Evolutionary conservation across 2,329 filamentous ascomycete species (phyloP).

Genomic region (Colletotrichum costaricense): DNA sequence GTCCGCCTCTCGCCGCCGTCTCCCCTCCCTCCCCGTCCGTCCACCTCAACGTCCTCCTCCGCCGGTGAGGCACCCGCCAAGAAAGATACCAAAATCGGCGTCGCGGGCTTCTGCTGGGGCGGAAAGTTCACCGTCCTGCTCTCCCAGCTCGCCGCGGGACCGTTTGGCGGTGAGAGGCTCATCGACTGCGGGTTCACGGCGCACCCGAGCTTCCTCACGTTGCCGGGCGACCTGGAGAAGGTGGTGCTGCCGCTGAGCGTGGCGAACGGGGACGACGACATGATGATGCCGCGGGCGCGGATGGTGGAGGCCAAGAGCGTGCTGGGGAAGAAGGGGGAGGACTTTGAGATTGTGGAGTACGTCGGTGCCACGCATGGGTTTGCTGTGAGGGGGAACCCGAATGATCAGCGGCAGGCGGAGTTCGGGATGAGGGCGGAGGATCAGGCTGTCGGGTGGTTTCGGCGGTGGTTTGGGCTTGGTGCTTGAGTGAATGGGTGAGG

Average conservation of each 20-base stretch:
- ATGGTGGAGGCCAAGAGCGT: slow-evolving; percentile 47
- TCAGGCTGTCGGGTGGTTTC: slow-evolving; percentile 45
- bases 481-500: background rate
- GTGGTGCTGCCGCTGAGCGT: slow-evolving; percentile 57
- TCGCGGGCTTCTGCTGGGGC: slow-evolving; percentile 73
- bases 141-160: slow-evolving; percentile 17
- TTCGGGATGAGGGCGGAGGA: slow-evolving; percentile 40
- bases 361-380: slow-evolving; percentile 45
- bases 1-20: slow-evolving; percentile 45
- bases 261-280: slow-evolving; percentile 58
- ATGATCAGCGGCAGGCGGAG: slow-evolving; percentile 39
- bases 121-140: slow-evolving; percentile 66
- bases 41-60: background rate
- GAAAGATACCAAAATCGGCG: slow-evolving; percentile 53
- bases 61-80: background rate
- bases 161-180: slow-evolving; percentile 49
- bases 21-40: background rate
- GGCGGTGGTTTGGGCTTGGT: slow-evolving; percentile 34
- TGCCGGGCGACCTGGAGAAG: slow-evolving; percentile 60
- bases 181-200: slow-evolving; percentile 64
- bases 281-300: slow-evolving; percentile 47
- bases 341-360: slow-evolving; percentile 42
- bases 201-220: slow-evolving; percentile 60
- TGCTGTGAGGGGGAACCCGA: slow-evolving; percentile 41
- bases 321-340: slow-evolving; percentile 45